phyloP scores from a whole-genome alignment of 2,329 filamentous ascomycete genomes.

The Scytalidium lignicola region DNA sequence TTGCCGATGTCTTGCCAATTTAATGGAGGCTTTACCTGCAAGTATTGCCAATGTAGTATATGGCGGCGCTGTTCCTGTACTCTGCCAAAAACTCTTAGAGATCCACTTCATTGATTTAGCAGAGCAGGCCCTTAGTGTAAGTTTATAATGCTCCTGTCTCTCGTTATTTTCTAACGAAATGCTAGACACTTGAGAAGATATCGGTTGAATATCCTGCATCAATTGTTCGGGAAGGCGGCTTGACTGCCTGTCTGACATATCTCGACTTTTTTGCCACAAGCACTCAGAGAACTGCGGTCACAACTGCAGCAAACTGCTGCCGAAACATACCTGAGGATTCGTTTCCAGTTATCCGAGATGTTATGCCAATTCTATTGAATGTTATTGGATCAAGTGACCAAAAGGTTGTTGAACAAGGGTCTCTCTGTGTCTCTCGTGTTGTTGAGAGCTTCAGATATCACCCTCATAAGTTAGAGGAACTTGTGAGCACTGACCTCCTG shows the following conservation, averaged over 20 bases:
- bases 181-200: conserved; percentile 85
- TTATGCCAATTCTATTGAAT: conserved; percentile 92
- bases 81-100: conserved; percentile 92
- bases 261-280: conserved; percentile 97
- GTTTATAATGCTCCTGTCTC: conserved; percentile 21
- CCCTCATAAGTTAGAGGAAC: conserved; percentile 80
- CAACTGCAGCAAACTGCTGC: conserved; percentile 96
- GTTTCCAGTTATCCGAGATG: conserved; percentile 84
- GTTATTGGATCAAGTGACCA: conserved; percentile 91
- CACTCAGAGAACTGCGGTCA: conserved; percentile 93
- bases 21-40: conserved; percentile 94
- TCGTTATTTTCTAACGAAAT: conserved; percentile 7
- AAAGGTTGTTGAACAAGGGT: conserved; percentile 93
- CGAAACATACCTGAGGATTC: conserved; percentile 93
- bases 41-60: conserved; percentile 96
- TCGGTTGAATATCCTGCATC: conserved; percentile 92
- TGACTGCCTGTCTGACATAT: conserved; percentile 93
- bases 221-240: conserved; percentile 90
- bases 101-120: conserved; percentile 97
- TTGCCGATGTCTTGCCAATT: conserved; percentile 89
- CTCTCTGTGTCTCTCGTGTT: conserved; percentile 89
- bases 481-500: conserved; percentile 84
- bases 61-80: conserved; percentile 87
- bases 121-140: conserved; percentile 84
- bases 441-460: conserved; percentile 95